Conservation (phyloP, 306 rosid genomes). For the Pyrus communis region DNA sequence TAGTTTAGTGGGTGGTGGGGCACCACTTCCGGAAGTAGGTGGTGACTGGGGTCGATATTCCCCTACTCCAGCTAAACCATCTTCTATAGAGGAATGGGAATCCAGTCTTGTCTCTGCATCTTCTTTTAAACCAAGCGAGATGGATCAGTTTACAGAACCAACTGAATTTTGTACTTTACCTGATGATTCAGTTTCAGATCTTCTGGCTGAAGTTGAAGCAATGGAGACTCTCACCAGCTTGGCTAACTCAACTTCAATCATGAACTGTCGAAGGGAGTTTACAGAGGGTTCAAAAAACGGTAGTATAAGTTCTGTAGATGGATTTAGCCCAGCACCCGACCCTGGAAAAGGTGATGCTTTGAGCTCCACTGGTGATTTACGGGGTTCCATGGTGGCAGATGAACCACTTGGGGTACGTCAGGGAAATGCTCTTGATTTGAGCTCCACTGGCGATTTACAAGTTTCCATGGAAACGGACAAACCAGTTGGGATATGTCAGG, state of each 20-base stretch:
- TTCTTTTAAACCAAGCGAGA: slow-evolving; percentile 36
- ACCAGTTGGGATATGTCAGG: slow-evolving; percentile 19
- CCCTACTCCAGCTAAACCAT: slow-evolving; percentile 32
- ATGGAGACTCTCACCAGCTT: slow-evolving; percentile 82
- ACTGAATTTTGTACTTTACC: slow-evolving; percentile 55
- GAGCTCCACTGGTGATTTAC: slow-evolving; percentile 67
- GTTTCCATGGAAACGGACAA: slow-evolving; percentile 46
- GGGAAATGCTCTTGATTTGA: slow-evolving; percentile 32
- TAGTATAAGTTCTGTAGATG: slow-evolving; percentile 59
- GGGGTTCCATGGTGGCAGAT: slow-evolving; percentile 39
- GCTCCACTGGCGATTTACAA: slow-evolving; percentile 64
- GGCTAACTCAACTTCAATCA: slow-evolving; percentile 68
- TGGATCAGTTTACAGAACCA: slow-evolving; percentile 32
- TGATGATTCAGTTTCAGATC: slow-evolving; percentile 90
- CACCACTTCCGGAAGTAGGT: slow-evolving; percentile 29
- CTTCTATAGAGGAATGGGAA: slow-evolving; percentile 52
- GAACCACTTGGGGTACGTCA: slow-evolving; percentile 28
- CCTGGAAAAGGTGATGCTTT: slow-evolving; percentile 76
- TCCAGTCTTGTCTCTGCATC: slow-evolving; percentile 47
- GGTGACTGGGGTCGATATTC: slow-evolving; percentile 41
- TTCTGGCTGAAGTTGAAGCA: slow-evolving; percentile 97
- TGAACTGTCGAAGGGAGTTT: slow-evolving; percentile 55
- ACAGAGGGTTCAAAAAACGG: slow-evolving; percentile 60
- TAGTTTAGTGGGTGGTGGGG: slow-evolving; percentile 35
- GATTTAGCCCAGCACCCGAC: slow-evolving; percentile 62